These are phyloP conservation scores for Glycyrrhiza uralensis DNA, from an alignment of 306 rosid genomes.

Conservation along the genomic window DNA sequence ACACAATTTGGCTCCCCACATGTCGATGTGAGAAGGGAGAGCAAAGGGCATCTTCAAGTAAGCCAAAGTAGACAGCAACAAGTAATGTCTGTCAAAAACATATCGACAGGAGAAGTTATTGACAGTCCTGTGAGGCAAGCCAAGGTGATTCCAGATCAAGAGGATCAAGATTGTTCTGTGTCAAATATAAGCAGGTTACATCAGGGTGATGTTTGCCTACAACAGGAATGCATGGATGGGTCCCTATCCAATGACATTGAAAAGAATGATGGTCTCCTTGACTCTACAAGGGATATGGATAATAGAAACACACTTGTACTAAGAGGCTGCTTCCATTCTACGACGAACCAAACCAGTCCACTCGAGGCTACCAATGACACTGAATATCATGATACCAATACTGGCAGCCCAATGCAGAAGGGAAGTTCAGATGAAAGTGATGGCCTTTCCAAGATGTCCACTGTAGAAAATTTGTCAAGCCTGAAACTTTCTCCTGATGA, in stretches of 20 bases:
- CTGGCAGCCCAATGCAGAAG: conserved; percentile 23
- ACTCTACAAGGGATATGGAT: conserved; percentile 41
- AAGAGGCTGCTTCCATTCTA: background rate
- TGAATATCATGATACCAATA: conserved; percentile 37
- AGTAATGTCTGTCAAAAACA: conserved; percentile 26
- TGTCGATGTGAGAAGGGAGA: conserved; percentile 37
- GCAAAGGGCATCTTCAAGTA: conserved; percentile 27
- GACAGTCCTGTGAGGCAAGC: conserved; percentile 33
- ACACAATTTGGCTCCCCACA: conserved; percentile 26
- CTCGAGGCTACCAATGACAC: conserved; percentile 39
- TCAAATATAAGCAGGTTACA: conserved; percentile 33
- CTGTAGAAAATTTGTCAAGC: conserved; percentile 56
- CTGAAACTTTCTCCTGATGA: conserved; percentile 72
- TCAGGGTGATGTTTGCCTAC: conserved; percentile 41
- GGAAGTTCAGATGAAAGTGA: conserved; percentile 57
- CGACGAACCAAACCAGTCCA: conserved; percentile 35
- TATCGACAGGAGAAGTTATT: conserved; percentile 39
- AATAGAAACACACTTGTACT: conserved; percentile 24
- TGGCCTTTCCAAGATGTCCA: conserved; percentile 59
- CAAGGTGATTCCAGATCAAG: conserved; percentile 34
- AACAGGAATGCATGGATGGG: conserved; percentile 31
- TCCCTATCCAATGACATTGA: conserved; percentile 33
- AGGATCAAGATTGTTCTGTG: conserved; percentile 34
- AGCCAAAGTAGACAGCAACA: conserved; percentile 25
- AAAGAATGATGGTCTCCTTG: conserved; percentile 38